Percentiles rank a stretch among this genome's conserved stretches.
Conservation (phyloP, 2,329 filamentous ascomycete genomes). For the Nannizziopsis arthrosporioides region DNA sequence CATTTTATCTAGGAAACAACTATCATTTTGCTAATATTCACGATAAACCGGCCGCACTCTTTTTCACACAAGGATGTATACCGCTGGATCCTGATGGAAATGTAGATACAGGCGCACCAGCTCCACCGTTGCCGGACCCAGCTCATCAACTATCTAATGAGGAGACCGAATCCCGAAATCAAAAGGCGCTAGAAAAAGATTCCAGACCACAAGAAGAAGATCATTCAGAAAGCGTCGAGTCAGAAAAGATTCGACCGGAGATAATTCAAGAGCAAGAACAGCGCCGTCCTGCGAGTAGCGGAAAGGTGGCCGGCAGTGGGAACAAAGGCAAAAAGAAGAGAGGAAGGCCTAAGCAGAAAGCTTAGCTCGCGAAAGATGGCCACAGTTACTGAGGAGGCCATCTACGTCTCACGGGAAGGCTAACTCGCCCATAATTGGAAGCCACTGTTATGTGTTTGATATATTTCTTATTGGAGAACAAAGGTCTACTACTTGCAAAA, state of each 20-base stretch:
- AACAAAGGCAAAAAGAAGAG: conserved; percentile 13
- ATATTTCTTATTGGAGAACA: too few relatives aligned
- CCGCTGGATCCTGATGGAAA: conserved; percentile 25
- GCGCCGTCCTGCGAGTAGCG: neutral
- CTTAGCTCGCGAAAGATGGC: neutral
- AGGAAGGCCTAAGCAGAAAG: conserved; percentile 11
- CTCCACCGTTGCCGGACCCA: conserved; percentile 11
- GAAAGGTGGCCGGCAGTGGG: neutral
- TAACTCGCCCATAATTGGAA: too few relatives aligned
- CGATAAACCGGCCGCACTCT: conserved; percentile 60
- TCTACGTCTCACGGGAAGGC: too few relatives aligned
- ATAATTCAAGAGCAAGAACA: neutral
- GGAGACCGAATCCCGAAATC: neutral
- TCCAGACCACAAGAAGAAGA: neutral
- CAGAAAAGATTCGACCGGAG: neutral
- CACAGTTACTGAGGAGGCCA: too few relatives aligned
- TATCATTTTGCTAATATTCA: conserved; percentile 83
- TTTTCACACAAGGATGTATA: conserved; percentile 84
- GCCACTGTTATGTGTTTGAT: too few relatives aligned
- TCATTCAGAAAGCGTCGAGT: neutral
- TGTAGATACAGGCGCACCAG: conserved; percentile 15
- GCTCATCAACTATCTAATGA: conserved; percentile 1
- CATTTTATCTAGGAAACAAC: conserved; percentile 58
- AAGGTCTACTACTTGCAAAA: too few relatives aligned
- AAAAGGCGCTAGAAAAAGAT: neutral